Evolutionary conservation across 2,329 filamentous ascomycete species (phyloP).

Genomic region (Epichloe aotearoae): DNA sequence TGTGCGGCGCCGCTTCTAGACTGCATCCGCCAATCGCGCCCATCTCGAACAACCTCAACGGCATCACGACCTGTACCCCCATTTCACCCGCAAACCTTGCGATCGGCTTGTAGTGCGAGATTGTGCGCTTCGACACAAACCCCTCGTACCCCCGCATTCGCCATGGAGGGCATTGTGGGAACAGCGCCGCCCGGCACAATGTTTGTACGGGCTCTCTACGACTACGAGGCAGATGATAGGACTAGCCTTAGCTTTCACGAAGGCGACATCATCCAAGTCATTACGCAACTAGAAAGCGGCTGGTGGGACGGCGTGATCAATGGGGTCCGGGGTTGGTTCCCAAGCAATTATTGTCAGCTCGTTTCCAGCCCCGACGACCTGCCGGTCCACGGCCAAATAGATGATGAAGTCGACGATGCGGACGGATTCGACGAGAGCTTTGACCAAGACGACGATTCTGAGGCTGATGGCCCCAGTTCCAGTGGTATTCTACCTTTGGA

Average conservation of each 20-base stretch:
- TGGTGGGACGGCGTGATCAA: constrained; percentile 99
- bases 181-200: constrained; percentile 53
- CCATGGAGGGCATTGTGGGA: constrained; percentile 50
- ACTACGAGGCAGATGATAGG: constrained; percentile 94
- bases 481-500: constrained; percentile 56
- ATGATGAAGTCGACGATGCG: constrained; percentile 51
- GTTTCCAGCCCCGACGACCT: constrained; percentile 66
- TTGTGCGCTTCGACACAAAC: constrained; percentile 1
- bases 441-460: constrained; percentile 53
- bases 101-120: background rate
- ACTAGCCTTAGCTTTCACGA: constrained; percentile 95
- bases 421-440: constrained; percentile 55
- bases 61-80: background rate
- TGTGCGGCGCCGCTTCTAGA: background rate
- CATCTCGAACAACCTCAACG: background rate
- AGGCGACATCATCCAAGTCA: constrained; percentile 95
- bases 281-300: constrained; percentile 93
- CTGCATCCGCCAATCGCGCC: background rate
- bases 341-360: constrained; percentile 93
- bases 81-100: background rate
- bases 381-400: constrained; percentile 44
- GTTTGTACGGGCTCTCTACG: constrained; percentile 91
- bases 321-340: constrained; percentile 94
- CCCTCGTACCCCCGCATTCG: constrained; percentile 3
- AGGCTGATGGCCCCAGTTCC: constrained; percentile 42